phyloP scores from a whole-genome alignment of 176 grass and related monocot genomes.

The Echinochloa phyllopogon region DNA sequence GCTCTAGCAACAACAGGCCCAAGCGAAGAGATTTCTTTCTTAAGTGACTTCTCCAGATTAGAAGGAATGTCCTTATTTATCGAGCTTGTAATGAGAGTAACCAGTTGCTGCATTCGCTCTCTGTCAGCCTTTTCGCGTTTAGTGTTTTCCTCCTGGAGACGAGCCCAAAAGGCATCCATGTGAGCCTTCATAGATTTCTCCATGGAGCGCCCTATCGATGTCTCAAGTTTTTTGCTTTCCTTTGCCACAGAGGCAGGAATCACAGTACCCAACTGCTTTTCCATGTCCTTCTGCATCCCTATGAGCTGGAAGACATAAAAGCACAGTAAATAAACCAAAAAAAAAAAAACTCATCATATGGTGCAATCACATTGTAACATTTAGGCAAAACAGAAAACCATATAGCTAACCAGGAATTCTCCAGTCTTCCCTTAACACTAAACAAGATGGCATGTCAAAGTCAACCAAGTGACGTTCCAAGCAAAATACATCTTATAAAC shows the following conservation, averaged over 20 bases:
- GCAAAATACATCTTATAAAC: neutral
- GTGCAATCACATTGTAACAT: neutral
- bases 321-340: slow-evolving; percentile 28
- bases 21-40: slow-evolving; percentile 85
- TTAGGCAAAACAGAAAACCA: slow-evolving; percentile 7
- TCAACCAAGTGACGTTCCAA: slow-evolving; percentile 7
- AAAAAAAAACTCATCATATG: neutral
- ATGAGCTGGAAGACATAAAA: slow-evolving; percentile 66
- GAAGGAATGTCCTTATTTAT: slow-evolving; percentile 82
- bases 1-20: slow-evolving; percentile 75
- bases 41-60: slow-evolving; percentile 72
- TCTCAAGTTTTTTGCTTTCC: slow-evolving; percentile 90
- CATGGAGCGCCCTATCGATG: slow-evolving; percentile 72
- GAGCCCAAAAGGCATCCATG: slow-evolving; percentile 77
- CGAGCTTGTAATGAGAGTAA: slow-evolving; percentile 69
- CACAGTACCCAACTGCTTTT: slow-evolving; percentile 77
- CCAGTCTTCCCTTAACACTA: neutral
- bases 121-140: slow-evolving; percentile 84
- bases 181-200: slow-evolving; percentile 89
- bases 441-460: slow-evolving; percentile 17
- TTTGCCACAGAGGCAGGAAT: slow-evolving; percentile 66
- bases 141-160: slow-evolving; percentile 74
- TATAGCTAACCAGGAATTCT: slow-evolving; percentile 22
- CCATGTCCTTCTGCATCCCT: slow-evolving; percentile 82
- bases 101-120: slow-evolving; percentile 77